Conservation (phyloP, 2,329 filamentous ascomycete species). For the Ambrosiella xylebori region DNA sequence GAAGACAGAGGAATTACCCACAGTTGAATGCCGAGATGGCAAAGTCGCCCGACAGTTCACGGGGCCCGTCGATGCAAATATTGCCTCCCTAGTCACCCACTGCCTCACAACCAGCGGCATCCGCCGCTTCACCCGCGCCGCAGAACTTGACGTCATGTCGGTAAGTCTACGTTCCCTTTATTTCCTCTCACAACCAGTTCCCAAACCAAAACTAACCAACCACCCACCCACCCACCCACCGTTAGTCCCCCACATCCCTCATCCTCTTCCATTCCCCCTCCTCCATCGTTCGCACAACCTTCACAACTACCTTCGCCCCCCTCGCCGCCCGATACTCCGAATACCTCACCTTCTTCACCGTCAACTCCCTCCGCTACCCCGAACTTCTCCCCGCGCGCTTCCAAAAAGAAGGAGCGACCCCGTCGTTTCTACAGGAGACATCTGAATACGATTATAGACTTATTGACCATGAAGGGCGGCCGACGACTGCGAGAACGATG, state of each 20-base stretch:
- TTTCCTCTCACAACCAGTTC: too few species aligned
- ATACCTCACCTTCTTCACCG: slow-evolving; percentile 31
- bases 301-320: slow-evolving; percentile 20
- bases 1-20: not conserved
- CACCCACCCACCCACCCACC: not conserved
- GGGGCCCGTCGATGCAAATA: too few species aligned
- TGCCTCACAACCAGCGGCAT: too few species aligned
- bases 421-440: not conserved
- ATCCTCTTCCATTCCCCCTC: slow-evolving; percentile 2
- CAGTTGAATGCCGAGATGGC: not conserved
- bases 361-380: slow-evolving; percentile 28
- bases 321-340: slow-evolving; percentile 29
- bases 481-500: not conserved
- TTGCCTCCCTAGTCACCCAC: too few species aligned
- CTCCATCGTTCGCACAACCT: not conserved
- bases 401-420: not conserved
- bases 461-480: too few species aligned
- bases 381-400: slow-evolving; percentile 12
- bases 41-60: not conserved
- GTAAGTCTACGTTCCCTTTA: too few species aligned
- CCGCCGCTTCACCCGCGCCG: too few species aligned
- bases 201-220: not conserved
- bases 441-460: too few species aligned
- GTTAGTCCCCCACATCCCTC: not conserved
- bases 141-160: too few species aligned